Evolutionary conservation across 306 rosid species (phyloP), one percentile per base, ranked within the genome.

Genomic region (Prinsepia uniflora): DNA sequence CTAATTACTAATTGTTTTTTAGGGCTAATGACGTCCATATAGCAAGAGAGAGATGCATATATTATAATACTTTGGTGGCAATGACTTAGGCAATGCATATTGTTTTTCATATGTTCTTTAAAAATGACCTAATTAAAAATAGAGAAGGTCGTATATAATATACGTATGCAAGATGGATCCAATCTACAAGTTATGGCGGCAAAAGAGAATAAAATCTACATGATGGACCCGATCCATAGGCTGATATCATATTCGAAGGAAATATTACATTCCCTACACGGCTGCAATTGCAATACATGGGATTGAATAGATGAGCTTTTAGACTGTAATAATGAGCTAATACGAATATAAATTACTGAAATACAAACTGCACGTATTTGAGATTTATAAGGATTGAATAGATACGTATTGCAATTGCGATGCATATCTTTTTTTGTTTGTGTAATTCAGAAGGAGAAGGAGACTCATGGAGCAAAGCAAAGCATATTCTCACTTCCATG

Each of bases 401-500:
- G 34, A 15, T 7, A 59, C 13, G 19, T 59, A 59, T 59, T 59
- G 13, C 1, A 61, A 10, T 39, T 7, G 13, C 36, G 39, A 9
- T 39, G 7, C 4, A 15, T 10, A 39, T 60, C 20, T 39, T 36
- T 36, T 36, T 60, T 6, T 17, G 11, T 15, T 13, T 30, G 36
- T 30, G 36, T 30, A 22, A 13, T 10, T 36, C 40, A 57, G 6
- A 24, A 7, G 5, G 53, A 19, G 12, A 8, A 40, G 10, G 40
- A 18, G 73, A 69, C 48, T 30, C 56, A 47, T 55, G 20, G 42
- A 6, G 62, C 60, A 39, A 15, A 40, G 6, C 12, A 67, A 36
- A 58, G 90, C 41, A 86, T 84, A 86, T 85, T 81, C 87, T 76
- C 68, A 55, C 74, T n/a, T 46, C 73, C 70, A 78, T 64, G 57